Base-by-base conservation (phyloP, 2,329 filamentous ascomycete genomes). In the Fusarium sp. region DNA sequence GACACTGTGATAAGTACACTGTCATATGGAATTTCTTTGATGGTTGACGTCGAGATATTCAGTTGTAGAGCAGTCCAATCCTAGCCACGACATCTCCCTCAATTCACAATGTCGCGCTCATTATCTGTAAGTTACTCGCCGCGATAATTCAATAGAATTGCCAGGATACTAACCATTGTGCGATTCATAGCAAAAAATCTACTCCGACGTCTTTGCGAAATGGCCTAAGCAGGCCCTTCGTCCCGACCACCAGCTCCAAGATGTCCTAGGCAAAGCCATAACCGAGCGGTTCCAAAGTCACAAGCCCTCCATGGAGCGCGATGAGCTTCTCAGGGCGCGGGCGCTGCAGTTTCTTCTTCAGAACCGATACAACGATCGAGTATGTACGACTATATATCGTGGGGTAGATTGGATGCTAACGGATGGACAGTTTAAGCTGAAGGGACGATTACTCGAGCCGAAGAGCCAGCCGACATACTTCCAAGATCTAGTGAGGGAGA, bases 181-280 rank as follows among this genome's bases (percentile, higher is more conserved):
- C 26, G 3, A 33, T 20, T 8, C 22, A 5, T 51, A 82, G 80
- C 75, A 76, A 68, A 78, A 77, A 61, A 75, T 80, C 46, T 81
- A 81, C 73, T 71, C 75, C 50, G 79, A 81, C 58, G 78, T 76
- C 68, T 78, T 81, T 56, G 81, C 84, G 59, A 83, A 84, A 67
- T 92, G 90, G 90, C 90, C 90, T 45, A 86, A 86, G 72, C 89
- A 91, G 74, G 81, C 82, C 60, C 83, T 92, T 44, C 88, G 90
- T 1, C 89, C 89, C 9, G 85, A 89, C 60, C 83, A 86, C 75
- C 88, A 91, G 76, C 84, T 92, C 69, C 87, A 87, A 73, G 84
- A 88, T 68, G 82, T 87, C 34, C 79, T 91, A 49, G 74, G 75
- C 61, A 78, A 78, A 60, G 72, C 74, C 31, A 75, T 81, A 49